Conservation (phyloP, 2,329 filamentous ascomycete species). For the Tolypocladium nubicola region DNA sequence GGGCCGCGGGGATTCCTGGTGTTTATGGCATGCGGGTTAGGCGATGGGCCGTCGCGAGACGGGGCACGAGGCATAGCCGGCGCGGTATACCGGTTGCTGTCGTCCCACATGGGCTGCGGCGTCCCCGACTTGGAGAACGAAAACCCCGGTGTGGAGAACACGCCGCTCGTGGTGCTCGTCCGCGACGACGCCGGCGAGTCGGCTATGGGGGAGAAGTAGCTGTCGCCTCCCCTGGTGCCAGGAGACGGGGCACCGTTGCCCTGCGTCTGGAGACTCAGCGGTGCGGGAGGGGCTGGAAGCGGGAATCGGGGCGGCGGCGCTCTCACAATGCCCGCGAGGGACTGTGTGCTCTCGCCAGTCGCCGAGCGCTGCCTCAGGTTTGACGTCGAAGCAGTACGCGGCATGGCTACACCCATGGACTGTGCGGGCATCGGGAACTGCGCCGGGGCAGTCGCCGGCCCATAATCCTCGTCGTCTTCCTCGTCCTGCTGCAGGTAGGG, state of each 20-base stretch:
- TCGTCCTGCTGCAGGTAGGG: constrained; percentile 62
- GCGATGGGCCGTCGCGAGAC: constrained; percentile 64
- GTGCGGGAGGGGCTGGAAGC: constrained; percentile 42
- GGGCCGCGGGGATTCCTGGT: constrained; percentile 63
- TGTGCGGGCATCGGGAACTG: constrained; percentile 21
- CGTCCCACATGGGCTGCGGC: constrained; percentile 59
- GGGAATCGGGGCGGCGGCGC: constrained; percentile 64
- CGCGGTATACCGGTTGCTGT: constrained; percentile 77
- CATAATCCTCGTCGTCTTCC: constrained; percentile 49
- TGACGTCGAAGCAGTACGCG: constrained; percentile 50
- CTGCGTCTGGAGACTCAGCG: constrained; percentile 61
- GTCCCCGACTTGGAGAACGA: constrained; percentile 64
- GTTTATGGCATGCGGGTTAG: constrained; percentile 52
- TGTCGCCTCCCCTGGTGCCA: constrained; percentile 54
- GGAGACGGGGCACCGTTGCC: constrained; percentile 43
- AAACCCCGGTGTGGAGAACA: constrained; percentile 48
- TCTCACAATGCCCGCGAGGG: constrained; percentile 44
- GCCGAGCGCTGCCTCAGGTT: constrained; percentile 68
- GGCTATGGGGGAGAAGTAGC: constrained; percentile 83
- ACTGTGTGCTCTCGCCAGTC: constrained; percentile 59
- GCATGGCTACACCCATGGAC: constrained; percentile 13
- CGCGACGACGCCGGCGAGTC: constrained; percentile 72
- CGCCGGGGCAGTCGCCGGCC: constrained; percentile 23
- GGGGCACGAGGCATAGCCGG: constrained; percentile 73
- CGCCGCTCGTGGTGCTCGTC: constrained; percentile 63